A percentile compares a stretch with the other conserved stretches of the same genome.
These are phyloP conservation scores for Curvularia sp. DNA, from an alignment of 2,329 filamentous ascomycete genomes.

Conservation along the genomic window DNA sequence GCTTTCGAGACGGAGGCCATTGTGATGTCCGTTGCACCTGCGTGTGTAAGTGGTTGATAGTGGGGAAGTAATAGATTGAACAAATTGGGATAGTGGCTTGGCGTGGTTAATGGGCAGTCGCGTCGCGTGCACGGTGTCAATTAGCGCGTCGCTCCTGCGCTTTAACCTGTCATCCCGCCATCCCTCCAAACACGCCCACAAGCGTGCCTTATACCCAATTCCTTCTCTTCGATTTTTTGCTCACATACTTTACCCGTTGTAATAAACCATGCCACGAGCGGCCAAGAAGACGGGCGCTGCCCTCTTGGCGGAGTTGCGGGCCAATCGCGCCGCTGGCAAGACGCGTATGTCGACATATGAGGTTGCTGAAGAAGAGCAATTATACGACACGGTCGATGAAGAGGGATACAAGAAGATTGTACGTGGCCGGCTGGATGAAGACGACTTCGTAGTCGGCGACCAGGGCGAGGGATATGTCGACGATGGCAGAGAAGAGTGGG, in stretches of 20 bases:
- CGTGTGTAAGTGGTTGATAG: conserved; percentile 5
- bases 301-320: conserved; percentile 74
- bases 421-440: conserved; percentile 83
- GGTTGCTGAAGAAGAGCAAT: conserved; percentile 78
- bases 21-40: conserved; percentile 11
- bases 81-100: conserved; percentile 17
- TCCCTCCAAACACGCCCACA: conserved; percentile 32
- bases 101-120: conserved; percentile 21
- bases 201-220: conserved; percentile 23
- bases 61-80: conserved; percentile 13
- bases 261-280: conserved; percentile 46
- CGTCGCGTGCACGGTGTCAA: conserved; percentile 29
- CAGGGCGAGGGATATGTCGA: conserved; percentile 97
- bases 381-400: conserved; percentile 97
- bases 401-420: conserved; percentile 98
- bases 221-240: conserved; percentile 24
- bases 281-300: conserved; percentile 31
- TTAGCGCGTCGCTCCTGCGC: conserved; percentile 28
- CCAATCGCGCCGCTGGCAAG: conserved; percentile 86
- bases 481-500: conserved; percentile 79
- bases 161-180: conserved; percentile 30
- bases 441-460: conserved; percentile 98
- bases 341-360: conserved; percentile 88
- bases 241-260: conserved; percentile 20
- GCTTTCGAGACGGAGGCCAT: conserved; percentile 64